phyloP scores from a whole-genome alignment of 805 yeast species.

The Lipomyces anomalus region DNA sequence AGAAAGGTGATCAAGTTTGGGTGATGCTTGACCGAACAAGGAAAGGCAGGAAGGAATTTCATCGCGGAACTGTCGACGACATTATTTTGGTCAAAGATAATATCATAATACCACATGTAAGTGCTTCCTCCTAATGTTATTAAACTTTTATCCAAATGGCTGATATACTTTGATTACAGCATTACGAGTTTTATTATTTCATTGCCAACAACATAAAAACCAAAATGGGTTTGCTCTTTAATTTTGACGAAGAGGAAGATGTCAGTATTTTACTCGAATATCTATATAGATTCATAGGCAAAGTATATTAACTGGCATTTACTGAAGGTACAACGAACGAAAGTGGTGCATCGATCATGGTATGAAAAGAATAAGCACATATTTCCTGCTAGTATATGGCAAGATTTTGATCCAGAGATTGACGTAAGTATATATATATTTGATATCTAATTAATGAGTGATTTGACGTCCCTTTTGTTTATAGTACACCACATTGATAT shows the following conservation, averaged over 20 bases:
- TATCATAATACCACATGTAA: conserved; percentile 30
- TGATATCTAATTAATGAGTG: too few relatives aligned
- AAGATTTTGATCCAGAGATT: conserved; percentile 29
- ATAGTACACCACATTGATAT: conserved; percentile 25
- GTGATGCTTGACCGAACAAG: conserved; percentile 28
- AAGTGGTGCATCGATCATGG: conserved; percentile 30
- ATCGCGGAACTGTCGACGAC: conserved; percentile 30
- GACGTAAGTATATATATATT: too few relatives aligned
- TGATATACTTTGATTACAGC: too few relatives aligned
- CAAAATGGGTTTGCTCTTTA: conserved; percentile 27
- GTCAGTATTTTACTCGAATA: too few relatives aligned
- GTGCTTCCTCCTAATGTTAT: neutral
- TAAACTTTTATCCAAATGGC: neutral
- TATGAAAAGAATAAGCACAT: conserved; percentile 31
- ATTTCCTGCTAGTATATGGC: conserved; percentile 30
- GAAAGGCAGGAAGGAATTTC: conserved; percentile 25
- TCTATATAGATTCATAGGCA: too few relatives aligned
- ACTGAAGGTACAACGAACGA: conserved; percentile 16
- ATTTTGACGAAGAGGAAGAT: conserved; percentile 17
- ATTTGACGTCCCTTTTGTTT: too few relatives aligned
- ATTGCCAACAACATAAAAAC: conserved; percentile 24
- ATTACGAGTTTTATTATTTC: conserved; percentile 30
- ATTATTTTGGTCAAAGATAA: conserved; percentile 29
- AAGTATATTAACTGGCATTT: too few relatives aligned
- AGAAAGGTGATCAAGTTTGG: conserved; percentile 30